These are phyloP conservation scores for Neofusicoccum kwambonambiense DNA, from an alignment of 2,329 filamentous ascomycete genomes.

Conservation along the genomic window DNA sequence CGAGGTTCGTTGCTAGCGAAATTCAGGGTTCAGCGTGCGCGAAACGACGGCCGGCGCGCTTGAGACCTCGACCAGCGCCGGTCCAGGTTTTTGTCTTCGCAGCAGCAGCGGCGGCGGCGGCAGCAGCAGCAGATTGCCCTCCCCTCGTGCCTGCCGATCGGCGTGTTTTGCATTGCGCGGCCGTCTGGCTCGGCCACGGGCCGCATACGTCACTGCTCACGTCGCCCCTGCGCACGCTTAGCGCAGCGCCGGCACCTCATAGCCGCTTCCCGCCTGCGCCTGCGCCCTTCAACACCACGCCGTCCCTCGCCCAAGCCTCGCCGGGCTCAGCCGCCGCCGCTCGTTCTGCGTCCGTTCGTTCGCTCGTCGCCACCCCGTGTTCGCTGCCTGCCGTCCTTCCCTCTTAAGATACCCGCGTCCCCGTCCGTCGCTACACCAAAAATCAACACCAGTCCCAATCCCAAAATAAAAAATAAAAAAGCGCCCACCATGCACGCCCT, in stretches of 20 bases:
- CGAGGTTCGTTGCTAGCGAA: background rate
- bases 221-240: background rate
- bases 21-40: background rate
- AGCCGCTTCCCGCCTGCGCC: background rate
- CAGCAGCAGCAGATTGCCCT: too few relatives aligned
- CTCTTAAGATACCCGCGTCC: too few relatives aligned
- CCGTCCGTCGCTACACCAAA: too few relatives aligned
- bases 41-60: background rate
- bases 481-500: background rate
- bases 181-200: background rate
- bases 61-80: too few relatives aligned
- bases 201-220: background rate
- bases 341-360: background rate
- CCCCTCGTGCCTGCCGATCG: background rate
- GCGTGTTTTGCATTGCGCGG: background rate
- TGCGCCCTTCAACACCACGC: background rate
- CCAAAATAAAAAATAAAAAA: too few relatives aligned
- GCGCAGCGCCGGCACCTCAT: background rate
- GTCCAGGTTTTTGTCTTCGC: too few relatives aligned
- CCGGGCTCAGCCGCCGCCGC: background rate
- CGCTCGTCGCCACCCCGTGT: background rate
- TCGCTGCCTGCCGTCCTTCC: too few relatives aligned
- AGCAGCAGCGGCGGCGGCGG: too few relatives aligned
- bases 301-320: background rate
- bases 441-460: too few relatives aligned